Percentiles rank a stretch among this genome's conserved stretches.
Conservation (phyloP, 2,329 filamentous ascomycete species). For the Scedosporium aurantiacum region DNA sequence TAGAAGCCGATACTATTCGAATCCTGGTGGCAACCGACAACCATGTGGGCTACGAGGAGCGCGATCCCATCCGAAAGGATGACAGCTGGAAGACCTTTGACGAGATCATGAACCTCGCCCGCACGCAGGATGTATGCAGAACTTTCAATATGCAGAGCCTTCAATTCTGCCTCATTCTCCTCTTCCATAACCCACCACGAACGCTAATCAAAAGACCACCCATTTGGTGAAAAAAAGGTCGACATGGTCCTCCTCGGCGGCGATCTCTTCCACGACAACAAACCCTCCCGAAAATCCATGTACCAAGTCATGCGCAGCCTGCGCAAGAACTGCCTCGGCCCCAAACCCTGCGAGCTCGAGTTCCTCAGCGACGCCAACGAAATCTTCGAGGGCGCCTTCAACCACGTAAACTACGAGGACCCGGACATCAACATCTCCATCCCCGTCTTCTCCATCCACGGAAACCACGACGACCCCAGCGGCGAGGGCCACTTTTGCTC, state of each 20-base stretch:
- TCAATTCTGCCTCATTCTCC: background rate
- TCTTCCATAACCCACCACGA: background rate
- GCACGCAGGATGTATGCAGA: conserved; percentile 57
- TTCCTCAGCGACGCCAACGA: conserved; percentile 88
- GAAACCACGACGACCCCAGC: conserved; percentile 97
- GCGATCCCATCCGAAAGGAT: conserved; percentile 86
- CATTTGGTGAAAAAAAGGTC: conserved; percentile 34
- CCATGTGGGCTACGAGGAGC: conserved; percentile 93
- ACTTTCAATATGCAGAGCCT: no score
- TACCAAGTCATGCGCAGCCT: conserved; percentile 96
- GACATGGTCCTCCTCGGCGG: conserved; percentile 95
- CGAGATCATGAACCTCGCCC: conserved; percentile 84
- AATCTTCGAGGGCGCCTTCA: conserved; percentile 80
- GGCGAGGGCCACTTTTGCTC: conserved; percentile 88
- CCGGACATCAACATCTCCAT: conserved; percentile 95
- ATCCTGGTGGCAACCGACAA: conserved; percentile 93
- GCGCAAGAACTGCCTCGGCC: conserved; percentile 84
- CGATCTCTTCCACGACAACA: conserved; percentile 96
- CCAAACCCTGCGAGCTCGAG: conserved; percentile 91
- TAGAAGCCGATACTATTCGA: conserved; percentile 72
- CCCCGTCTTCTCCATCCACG: conserved; percentile 95
- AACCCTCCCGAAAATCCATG: conserved; percentile 88
- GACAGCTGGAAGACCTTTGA: conserved; percentile 96
- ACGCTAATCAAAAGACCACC: background rate
- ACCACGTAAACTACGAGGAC: conserved; percentile 96